Base-by-base conservation (phyloP, 2,329 filamentous ascomycete species). In the Ophiostoma sp. region DNA sequence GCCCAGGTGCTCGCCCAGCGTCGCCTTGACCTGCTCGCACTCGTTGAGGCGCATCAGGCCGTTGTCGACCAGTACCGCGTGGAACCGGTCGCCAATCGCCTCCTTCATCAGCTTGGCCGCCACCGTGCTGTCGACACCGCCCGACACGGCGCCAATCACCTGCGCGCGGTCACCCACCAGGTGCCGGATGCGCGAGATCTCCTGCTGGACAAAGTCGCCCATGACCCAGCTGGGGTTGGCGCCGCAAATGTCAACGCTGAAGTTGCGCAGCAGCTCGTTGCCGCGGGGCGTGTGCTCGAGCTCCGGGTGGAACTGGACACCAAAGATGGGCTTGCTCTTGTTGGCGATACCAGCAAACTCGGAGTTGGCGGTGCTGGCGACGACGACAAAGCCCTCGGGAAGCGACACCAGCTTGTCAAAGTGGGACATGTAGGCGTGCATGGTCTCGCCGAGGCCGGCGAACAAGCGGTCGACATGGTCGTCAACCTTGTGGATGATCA, bases 81-180 rank as follows among this genome's bases (percentile, higher is more conserved):
- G 79, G 85, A 97, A 97, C 19, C 94, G 88, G 79, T 94, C 90
- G 31, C 92, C 86, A 79, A 98, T 97, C 6, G 94, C 94, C 79
- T 94, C 90, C 77, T 80, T 78, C 79, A 81, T 95, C 25, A 98
- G 86, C 82, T 91, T 92, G 0, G 93, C 93, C 1, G 91, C 94
- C 12, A 98, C 95, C 2, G 95, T 98, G 12, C 89, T 92, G 82
- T 98, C 95, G 19, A 98, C 95, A 79, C 95, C 95, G 76, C 95
- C 94, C 68, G 78, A 82, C 42, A 84, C 82, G 8, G 83, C 84
- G 11, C 83, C 84, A 71, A 85, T 81, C 71, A 97, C 95, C 79
- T 96, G 95, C 1, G 89, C 94, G 72, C 88, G 91, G 36, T 91
- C 87, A 28, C 96, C 96, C 57, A 98, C 94, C 45, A 97, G 86